phyloP scores from a whole-genome alignment of 2,329 filamentous ascomycete species.

The Calonectria honghensis region DNA sequence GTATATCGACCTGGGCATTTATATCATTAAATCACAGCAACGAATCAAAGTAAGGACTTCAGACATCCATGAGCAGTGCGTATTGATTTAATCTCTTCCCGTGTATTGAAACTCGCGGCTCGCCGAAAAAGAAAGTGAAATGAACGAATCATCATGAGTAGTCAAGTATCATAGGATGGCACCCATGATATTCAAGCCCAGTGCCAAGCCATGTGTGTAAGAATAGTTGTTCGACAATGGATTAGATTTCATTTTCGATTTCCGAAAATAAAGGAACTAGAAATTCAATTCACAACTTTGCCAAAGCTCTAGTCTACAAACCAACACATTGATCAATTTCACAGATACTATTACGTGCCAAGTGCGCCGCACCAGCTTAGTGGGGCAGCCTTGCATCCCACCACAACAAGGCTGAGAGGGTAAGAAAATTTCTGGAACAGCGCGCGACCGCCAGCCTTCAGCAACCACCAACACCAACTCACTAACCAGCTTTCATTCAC shows the following conservation, averaged over 20 bases:
- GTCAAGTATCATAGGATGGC: background rate
- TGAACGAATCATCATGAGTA: background rate
- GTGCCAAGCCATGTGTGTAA: background rate
- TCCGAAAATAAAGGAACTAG: background rate
- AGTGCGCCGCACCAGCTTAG: constrained; percentile 14
- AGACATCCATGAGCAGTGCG: background rate
- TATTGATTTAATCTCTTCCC: background rate
- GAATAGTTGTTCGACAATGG: background rate
- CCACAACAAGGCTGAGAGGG: constrained; percentile 53
- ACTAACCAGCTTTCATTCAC: background rate
- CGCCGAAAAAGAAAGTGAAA: background rate
- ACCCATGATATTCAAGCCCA: background rate
- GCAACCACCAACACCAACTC: constrained; percentile 22
- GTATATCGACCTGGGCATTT: background rate
- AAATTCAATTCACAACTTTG: background rate
- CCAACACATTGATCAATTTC: background rate
- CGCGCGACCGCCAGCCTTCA: constrained; percentile 29
- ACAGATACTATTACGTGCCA: background rate
- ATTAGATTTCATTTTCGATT: background rate
- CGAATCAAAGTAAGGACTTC: background rate
- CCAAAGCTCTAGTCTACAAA: background rate
- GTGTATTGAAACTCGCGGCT: background rate
- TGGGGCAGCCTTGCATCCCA: constrained; percentile 54
- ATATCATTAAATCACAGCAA: no score
- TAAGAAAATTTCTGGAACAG: constrained; percentile 47